Conservation (phyloP, 2,329 filamentous ascomycete species). For the Zymoseptoria pseudotritici region DNA sequence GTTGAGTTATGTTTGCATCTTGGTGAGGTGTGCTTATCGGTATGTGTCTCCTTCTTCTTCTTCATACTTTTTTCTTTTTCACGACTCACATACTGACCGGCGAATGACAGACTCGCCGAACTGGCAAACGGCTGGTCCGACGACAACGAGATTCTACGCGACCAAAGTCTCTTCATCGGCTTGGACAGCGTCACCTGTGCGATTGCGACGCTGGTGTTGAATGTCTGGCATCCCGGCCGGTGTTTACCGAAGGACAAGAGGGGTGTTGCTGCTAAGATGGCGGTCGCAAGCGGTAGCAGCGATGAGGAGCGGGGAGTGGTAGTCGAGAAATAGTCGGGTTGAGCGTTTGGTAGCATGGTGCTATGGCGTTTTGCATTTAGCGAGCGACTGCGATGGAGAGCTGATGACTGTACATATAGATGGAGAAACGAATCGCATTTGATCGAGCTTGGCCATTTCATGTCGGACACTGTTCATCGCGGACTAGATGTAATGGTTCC, state of each 20-base stretch:
- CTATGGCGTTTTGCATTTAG: no score
- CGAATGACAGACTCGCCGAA: slow-evolving; percentile 22
- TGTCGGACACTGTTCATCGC: no score
- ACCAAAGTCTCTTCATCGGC: slow-evolving; percentile 22
- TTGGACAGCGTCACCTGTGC: slow-evolving; percentile 30
- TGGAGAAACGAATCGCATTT: no score
- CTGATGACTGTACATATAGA: no score
- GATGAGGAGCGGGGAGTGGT: slow-evolving; percentile 5
- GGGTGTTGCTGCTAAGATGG: slow-evolving; percentile 6
- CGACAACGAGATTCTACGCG: slow-evolving; percentile 20
- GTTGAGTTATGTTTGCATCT: slow-evolving; percentile 21
- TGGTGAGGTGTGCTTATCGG: slow-evolving; percentile 22
- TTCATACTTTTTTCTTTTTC: no score
- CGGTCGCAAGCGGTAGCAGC: slow-evolving; percentile 1
- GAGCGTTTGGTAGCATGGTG: no score
- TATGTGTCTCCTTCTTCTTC: neutral
- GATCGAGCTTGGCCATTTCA: no score
- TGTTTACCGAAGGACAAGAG: slow-evolving; percentile 23
- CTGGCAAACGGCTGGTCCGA: slow-evolving; percentile 20
- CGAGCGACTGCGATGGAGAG: no score
- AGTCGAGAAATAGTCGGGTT: neutral
- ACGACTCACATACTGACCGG: no score
- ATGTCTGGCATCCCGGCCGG: slow-evolving; percentile 27
- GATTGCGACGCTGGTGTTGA: slow-evolving; percentile 24
- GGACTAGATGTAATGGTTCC: no score